These are phyloP conservation scores for Lasiodiplodia gonubiensis DNA, from an alignment of 2,329 filamentous ascomycete species.

Conservation along the genomic window DNA sequence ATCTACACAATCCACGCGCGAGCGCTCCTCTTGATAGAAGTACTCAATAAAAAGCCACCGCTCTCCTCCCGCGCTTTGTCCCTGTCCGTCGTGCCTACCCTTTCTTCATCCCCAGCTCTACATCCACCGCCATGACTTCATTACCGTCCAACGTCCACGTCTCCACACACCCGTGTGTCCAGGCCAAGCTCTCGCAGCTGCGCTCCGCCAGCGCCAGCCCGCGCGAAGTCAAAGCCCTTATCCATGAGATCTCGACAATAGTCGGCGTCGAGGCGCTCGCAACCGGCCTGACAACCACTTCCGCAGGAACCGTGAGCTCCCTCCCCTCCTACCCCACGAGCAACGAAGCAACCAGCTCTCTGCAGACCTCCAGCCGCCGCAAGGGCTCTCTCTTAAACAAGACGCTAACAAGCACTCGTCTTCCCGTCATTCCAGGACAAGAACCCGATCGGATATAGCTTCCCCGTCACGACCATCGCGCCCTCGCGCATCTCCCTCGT, in stretches of 20 bases:
- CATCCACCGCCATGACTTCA: slow-evolving; percentile 37
- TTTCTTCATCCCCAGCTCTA: background rate
- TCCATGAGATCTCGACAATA: slow-evolving; percentile 86
- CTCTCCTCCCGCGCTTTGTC: slow-evolving; percentile 4
- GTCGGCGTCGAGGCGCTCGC: slow-evolving; percentile 82
- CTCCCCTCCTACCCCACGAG: slow-evolving; percentile 1
- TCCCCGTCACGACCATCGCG: slow-evolving; percentile 67
- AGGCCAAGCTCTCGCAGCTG: slow-evolving; percentile 87
- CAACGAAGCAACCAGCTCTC: background rate
- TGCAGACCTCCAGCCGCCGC: background rate
- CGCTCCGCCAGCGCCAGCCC: slow-evolving; percentile 73
- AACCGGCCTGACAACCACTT: slow-evolving; percentile 61
- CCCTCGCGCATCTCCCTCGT: slow-evolving; percentile 78
- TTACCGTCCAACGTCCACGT: slow-evolving; percentile 69
- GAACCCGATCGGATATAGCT: slow-evolving; percentile 79
- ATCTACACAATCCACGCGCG: background rate
- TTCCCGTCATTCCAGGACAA: slow-evolving; percentile 61
- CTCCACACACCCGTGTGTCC: slow-evolving; percentile 83
- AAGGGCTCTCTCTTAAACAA: background rate
- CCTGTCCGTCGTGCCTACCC: background rate
- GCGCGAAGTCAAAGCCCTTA: slow-evolving; percentile 77
- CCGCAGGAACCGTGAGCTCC: slow-evolving; percentile 68
- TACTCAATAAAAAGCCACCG: slow-evolving; percentile 9
- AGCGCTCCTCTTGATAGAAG: slow-evolving; percentile 9
- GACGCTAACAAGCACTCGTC: background rate